These are phyloP conservation scores for Pholiota conissans DNA, from an alignment of 768 basidiomycete genomes.

Conservation along the genomic window DNA sequence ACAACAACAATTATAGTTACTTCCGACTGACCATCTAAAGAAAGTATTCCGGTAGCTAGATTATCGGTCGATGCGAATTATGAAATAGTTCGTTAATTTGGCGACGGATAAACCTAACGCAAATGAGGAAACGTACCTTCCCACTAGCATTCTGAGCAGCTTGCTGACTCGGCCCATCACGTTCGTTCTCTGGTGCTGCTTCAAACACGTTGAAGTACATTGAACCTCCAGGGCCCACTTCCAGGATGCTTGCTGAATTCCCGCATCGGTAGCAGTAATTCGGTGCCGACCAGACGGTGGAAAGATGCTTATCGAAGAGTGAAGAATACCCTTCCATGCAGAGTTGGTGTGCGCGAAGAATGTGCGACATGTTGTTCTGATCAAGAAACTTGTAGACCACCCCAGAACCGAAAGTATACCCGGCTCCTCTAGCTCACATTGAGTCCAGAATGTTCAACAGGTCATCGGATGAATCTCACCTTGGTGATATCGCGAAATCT, in stretches of 20 bases:
- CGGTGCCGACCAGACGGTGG: constrained; percentile 98
- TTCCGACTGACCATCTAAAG: constrained; percentile 32
- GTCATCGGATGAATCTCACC: constrained; percentile 50
- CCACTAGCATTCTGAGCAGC: constrained; percentile 67
- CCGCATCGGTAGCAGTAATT: constrained; percentile 99
- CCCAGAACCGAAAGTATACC: constrained; percentile 97
- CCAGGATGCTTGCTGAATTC: constrained; percentile 94
- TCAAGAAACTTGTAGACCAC: constrained; percentile 98
- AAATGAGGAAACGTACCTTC: constrained; percentile 47
- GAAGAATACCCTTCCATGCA: constrained; percentile 99
- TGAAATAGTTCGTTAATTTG: constrained; percentile 2
- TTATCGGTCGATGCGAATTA: constrained; percentile 13
- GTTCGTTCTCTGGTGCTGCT: constrained; percentile 97
- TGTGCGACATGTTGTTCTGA: constrained; percentile 95
- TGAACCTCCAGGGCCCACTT: constrained; percentile 85
- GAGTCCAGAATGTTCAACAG: constrained; percentile 19
- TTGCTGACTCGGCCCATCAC: constrained; percentile 85
- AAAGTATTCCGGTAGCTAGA: constrained; percentile 82
- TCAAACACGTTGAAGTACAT: constrained; percentile 98
- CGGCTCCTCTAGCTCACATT: constrained; percentile 73
- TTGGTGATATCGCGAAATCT: constrained; percentile 97
- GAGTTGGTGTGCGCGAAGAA: constrained; percentile 95
- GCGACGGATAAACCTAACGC: background rate
- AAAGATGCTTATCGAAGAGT: constrained; percentile 93
- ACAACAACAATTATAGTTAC: constrained; percentile 9